Evolutionary conservation across 1,139 yeast genomes (phyloP).

Genomic region (Hansenula anomala): DNA sequence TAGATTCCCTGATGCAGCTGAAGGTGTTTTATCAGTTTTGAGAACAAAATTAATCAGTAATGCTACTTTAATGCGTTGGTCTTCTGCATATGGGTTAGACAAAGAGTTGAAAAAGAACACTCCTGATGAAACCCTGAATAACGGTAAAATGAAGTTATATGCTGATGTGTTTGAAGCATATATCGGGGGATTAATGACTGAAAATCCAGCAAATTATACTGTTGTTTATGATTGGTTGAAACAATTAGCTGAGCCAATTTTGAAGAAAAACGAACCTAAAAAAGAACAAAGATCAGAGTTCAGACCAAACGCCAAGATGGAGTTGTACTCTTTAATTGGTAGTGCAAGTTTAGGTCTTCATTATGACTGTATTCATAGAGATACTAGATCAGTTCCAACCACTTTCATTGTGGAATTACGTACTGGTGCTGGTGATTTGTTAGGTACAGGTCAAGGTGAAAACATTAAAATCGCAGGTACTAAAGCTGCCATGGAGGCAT

Average conservation of each 20-base stretch:
- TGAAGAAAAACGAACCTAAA: not conserved
- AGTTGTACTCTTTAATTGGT: constrained; percentile 76
- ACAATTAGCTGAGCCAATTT: constrained; percentile 16
- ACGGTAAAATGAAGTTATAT: constrained; percentile 24
- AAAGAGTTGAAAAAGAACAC: constrained; percentile 44
- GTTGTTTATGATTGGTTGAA: constrained; percentile 18
- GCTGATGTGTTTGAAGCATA: constrained; percentile 25
- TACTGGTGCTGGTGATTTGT: constrained; percentile 54
- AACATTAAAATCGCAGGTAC: constrained; percentile 64
- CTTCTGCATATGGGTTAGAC: constrained; percentile 67
- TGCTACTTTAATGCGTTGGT: constrained; percentile 65
- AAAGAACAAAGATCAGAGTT: constrained; percentile 5
- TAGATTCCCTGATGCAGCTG: constrained; percentile 64
- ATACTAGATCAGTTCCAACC: constrained; percentile 45
- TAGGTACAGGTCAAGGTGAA: constrained; percentile 62
- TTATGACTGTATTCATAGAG: constrained; percentile 50
- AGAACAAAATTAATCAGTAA: constrained; percentile 75
- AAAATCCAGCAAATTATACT: constrained; percentile 14
- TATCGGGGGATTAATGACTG: constrained; percentile 21
- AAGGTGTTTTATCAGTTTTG: constrained; percentile 74
- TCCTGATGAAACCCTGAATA: constrained; percentile 21
- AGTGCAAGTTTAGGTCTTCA: constrained; percentile 63
- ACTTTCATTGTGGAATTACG: constrained; percentile 59
- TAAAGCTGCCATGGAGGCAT: constrained; percentile 67
- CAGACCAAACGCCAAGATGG: constrained; percentile 45